These are phyloP conservation scores for Pythium dissotocum DNA, from an alignment of 352 stramenopile genomes.

Conservation along the genomic window DNA sequence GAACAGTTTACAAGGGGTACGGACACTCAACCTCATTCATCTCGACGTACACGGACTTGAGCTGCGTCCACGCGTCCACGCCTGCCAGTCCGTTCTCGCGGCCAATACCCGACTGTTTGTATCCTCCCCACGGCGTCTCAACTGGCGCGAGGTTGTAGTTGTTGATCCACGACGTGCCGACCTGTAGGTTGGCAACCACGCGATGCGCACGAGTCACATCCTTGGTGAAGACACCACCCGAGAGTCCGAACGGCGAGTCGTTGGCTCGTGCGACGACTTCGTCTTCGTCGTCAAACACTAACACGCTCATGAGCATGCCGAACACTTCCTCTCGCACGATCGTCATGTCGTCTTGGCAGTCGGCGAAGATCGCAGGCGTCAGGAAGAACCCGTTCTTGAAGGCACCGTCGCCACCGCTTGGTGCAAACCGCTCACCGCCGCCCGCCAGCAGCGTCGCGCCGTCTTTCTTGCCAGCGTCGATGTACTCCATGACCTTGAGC, in stretches of 20 bases:
- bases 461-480: slow-evolving; percentile 52
- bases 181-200: slow-evolving; percentile 66
- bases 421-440: slow-evolving; percentile 55
- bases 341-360: slow-evolving; percentile 86
- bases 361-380: slow-evolving; percentile 89
- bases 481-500: slow-evolving; percentile 71
- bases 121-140: slow-evolving; percentile 89
- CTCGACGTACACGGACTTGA: slow-evolving; percentile 89
- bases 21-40: slow-evolving; percentile 77
- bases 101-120: slow-evolving; percentile 91
- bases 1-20: slow-evolving; percentile 40
- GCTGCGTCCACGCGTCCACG: slow-evolving; percentile 89
- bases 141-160: slow-evolving; percentile 90
- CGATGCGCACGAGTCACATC: slow-evolving; percentile 79
- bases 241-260: slow-evolving; percentile 76
- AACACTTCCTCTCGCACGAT: slow-evolving; percentile 88
- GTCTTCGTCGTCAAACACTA: slow-evolving; percentile 76
- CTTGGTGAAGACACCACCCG: slow-evolving; percentile 85
- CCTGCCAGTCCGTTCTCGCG: slow-evolving; percentile 90
- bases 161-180: slow-evolving; percentile 88
- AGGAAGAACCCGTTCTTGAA: slow-evolving; percentile 86
- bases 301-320: slow-evolving; percentile 79
- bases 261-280: slow-evolving; percentile 83
- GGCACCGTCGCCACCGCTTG: slow-evolving; percentile 29
- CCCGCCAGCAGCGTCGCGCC: slow-evolving; percentile 62